Base-by-base conservation (phyloP, 2,329 filamentous ascomycete genomes). In the Mollisiaceae sp. region DNA sequence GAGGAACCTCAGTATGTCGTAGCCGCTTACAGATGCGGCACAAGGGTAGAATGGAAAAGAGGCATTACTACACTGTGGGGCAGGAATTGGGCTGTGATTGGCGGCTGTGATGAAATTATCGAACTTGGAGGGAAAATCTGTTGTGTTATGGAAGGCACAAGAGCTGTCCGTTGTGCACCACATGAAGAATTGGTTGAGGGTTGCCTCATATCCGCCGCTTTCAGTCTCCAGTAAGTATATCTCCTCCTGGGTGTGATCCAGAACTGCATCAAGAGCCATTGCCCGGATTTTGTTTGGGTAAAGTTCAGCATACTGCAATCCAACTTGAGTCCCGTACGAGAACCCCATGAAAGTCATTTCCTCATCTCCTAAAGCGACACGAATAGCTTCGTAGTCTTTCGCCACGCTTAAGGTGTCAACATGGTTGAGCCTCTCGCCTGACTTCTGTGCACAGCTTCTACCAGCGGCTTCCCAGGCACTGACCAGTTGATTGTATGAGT, bases 251-350 rank as follows among this genome's bases (percentile, higher is more conserved):
- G 76, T 77, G 68, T 80, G 80, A 69, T 82, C 79, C 38, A 81
- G 63, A 38, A 78, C 77, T 24, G 80, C 81, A 72, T 83, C 81
- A n/a, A 83, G 75, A 0, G 75, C 78, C 67, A 82, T 75, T 2
- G 77, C 73, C 8, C 81, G 71, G 61, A 82, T 74, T 36, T 78
- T 78, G 12, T 79, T 68, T 4, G 82, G 81, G 69, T 77, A 83
- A 1, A 82, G 74, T 64, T 78, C 73, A 1, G 81, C 80, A 67
- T 82, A 83, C 45, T 78, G 76, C 8, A 76, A 74, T 24, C 79
- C 81, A 18, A 83, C 73, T 67, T 80, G 78, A 1, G 79, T 79
- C 6, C 81, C 81, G 69, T 84, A 83, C 1, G 80, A 82, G 15
- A 79, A 67, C 8, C 81, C 82, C 1, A 82, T 63, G 47, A 73